Percentiles rank a stretch among this genome's conserved stretches.
Conservation (phyloP, 1,284 basidiomycete genomes). For the Anthracocystis panici-leucophaei region DNA sequence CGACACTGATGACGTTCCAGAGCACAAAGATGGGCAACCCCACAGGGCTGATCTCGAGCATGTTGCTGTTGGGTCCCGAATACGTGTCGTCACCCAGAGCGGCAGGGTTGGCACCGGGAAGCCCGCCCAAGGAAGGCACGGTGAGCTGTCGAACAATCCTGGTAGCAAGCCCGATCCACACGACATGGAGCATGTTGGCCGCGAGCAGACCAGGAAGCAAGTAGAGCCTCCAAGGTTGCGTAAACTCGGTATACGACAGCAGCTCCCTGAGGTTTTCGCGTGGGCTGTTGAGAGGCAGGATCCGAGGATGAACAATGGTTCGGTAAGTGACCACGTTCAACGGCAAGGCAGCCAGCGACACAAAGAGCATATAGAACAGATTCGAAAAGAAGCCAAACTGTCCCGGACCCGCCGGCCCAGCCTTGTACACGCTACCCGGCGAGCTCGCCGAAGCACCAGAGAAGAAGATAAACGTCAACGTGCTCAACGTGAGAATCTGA, state of each 20-base stretch:
- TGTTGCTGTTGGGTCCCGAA: conserved; percentile 55
- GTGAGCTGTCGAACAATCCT: conserved; percentile 57
- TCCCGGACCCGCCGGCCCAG: conserved; percentile 57
- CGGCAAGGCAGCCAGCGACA: conserved; percentile 55
- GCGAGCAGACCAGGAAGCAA: conserved; percentile 59
- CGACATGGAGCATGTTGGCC: conserved; percentile 55
- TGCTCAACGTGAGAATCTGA: conserved; percentile 46
- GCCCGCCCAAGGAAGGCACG: conserved; percentile 56
- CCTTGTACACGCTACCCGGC: conserved; percentile 56
- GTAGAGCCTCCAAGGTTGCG: conserved; percentile 65
- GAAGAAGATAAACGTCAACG: conserved; percentile 59
- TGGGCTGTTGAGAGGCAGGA: conserved; percentile 43
- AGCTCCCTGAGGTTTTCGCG: conserved; percentile 57
- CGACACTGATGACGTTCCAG: conserved; percentile 55
- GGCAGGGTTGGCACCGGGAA: conserved; percentile 45
- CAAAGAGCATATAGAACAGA: conserved; percentile 58
- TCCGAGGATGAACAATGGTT: conserved; percentile 64
- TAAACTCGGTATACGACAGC: conserved; percentile 57
- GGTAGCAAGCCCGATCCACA: conserved; percentile 59
- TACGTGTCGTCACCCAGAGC: conserved; percentile 50
- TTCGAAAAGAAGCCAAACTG: conserved; percentile 61
- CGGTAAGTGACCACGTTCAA: conserved; percentile 62
- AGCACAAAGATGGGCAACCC: conserved; percentile 59
- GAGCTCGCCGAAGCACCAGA: conserved; percentile 30
- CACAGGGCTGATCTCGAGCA: conserved; percentile 49